Evolutionary conservation across 1,139 yeast genomes (phyloP), one percentile per base, ranked within the genome.

Genomic region (Scheffersomyces lignicola): DNA sequence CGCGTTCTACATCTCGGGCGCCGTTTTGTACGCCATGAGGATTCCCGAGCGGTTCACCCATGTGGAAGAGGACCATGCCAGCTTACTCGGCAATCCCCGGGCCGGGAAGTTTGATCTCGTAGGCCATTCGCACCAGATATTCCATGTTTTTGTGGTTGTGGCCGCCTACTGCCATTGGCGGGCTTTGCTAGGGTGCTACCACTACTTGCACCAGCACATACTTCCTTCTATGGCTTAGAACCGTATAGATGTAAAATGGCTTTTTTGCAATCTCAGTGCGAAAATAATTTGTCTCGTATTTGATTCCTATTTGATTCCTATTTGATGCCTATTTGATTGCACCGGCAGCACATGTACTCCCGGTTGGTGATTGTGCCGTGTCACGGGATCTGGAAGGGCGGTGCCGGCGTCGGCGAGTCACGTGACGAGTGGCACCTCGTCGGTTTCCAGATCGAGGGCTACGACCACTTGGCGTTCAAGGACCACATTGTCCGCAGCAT

Each of bases 121-220:
- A 62, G 96, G 96, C 1, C 85, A 86, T 46, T 84, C 95, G 3
- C 97, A 89, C 56, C 97, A 90, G 55, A 75, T 89, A 15, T 89
- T 89, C 56, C 97, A 89, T 56, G 61, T 85, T 3, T 60, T 85
- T 51, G 96, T 90, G 3, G 92, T 89, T 0, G 48, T 80, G 6
- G 96, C 96, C 3, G 95, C 95, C 0, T 66, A 64, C 39, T 81
- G 84, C 42, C 97, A 89, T 58, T 78, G 84, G 61, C 65, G 52
- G 36, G 95, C 83, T 0, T 62, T 88, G 24, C 52, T 78, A n/a
- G 70, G 69, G 8, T 73, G 89, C 29, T 85, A 83, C 50, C 61
- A 65, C 35, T 63, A 71, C 45, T 68, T 76, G 37, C 83, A 77
- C 47, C 46, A 49, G 32, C 40, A 36, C 7, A 49, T 39, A 13